Base-by-base conservation (phyloP, 352 stramenopile species). In the Pythium sp. region DNA sequence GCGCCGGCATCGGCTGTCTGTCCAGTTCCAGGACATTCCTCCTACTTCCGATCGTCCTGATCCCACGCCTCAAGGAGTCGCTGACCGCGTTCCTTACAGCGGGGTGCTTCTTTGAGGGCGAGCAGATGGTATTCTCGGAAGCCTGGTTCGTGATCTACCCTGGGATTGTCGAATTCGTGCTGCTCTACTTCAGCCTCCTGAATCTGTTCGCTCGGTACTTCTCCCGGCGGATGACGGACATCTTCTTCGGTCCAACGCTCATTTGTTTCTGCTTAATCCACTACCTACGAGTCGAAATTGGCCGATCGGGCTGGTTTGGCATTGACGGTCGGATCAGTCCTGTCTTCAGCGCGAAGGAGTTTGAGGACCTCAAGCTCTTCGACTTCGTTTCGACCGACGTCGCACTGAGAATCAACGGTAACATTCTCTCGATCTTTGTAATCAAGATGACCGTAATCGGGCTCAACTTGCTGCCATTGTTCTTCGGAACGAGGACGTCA, bases 121-220 rank as follows among this genome's bases (percentile, higher is more conserved):
- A 74, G 18, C 70, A 77, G 62, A 26, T 49, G 11, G 53, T 58
- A 0, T 18, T 79, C 3, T 41, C 59, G 20, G 64, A 77, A 56
- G 67, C 70, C 6, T 79, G 73, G 71, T 85, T 80, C 46, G 67
- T 78, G 18, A 74, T 89, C 9, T 89, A 87, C 49, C 77, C 77
- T 1, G 68, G 67, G 3, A 71, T 87, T 28, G 69, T 49, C 11
- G 81, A 87, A 65, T 65, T 78, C 56, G 38, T 72, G 12, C 58
- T 78, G 2, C 38, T 76, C 3, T 71, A 71, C 26, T 78, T 65
- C 59, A 77, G 69, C 26, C 34, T 85, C 41, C 62, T 84, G 62
- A 86, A 86, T 61, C 65, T 86, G n/a, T 15, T 77, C 8, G 72
- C 75, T 51, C 81, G 81, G 32, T 36, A 51, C 54, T 82, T 24